Conservation (phyloP, 1,284 basidiomycete species). For the Malassezia slooffiae region DNA sequence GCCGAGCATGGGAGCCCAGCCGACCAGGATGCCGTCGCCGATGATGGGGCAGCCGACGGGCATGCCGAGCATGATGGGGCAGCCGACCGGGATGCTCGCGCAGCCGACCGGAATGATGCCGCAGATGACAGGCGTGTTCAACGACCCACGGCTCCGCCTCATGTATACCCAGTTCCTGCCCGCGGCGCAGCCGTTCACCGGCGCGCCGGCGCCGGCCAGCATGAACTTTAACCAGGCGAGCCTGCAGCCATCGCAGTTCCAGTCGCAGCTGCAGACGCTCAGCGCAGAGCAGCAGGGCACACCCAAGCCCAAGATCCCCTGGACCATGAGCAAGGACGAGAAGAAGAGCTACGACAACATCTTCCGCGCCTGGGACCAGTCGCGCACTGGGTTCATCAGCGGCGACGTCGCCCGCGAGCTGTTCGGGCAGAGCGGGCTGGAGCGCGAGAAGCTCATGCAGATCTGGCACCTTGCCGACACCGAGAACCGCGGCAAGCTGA, state of each 20-base stretch:
- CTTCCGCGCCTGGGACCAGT: constrained; percentile 87
- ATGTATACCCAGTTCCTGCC: constrained; percentile 46
- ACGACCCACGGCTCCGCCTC: constrained; percentile 42
- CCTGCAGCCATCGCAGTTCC: constrained; percentile 43
- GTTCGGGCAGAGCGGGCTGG: constrained; percentile 84
- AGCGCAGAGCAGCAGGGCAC: constrained; percentile 57
- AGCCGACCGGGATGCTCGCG: constrained; percentile 23
- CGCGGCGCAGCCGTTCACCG: constrained; percentile 41
- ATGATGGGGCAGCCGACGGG: constrained; percentile 16
- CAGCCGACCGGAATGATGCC: constrained; percentile 41
- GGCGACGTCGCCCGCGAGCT: constrained; percentile 80
- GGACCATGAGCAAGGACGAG: constrained; percentile 78
- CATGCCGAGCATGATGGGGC: constrained; percentile 23
- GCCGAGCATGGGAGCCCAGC: constrained; percentile 25
- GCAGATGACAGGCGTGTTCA: constrained; percentile 44
- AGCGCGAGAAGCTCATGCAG: constrained; percentile 78
- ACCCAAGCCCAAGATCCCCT: constrained; percentile 61
- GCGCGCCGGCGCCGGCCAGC: constrained; percentile 34
- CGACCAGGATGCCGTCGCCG: constrained; percentile 22
- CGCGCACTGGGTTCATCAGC: constrained; percentile 72
- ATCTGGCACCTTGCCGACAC: constrained; percentile 59
- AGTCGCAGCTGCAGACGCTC: constrained; percentile 36
- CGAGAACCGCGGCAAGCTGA: constrained; percentile 49
- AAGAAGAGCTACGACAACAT: constrained; percentile 95
- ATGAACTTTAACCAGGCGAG: constrained; percentile 43